phyloP scores from a whole-genome alignment of 2,329 filamentous ascomycete species.

The Talaromyces rugulosus region DNA sequence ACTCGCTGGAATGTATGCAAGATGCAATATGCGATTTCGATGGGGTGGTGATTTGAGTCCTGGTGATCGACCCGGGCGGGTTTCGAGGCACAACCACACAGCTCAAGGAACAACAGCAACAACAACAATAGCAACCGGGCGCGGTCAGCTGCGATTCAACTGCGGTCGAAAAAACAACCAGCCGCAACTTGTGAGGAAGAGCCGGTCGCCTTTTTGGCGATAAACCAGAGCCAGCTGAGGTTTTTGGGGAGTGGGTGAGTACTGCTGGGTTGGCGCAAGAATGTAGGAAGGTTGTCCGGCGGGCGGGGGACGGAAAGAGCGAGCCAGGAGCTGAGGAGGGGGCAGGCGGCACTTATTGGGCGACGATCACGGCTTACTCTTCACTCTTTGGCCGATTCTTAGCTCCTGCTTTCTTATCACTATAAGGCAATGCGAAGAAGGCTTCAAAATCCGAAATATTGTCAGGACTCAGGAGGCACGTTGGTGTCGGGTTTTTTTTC shows the following conservation, averaged over 20 bases:
- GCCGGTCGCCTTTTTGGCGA: neutral
- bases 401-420: neutral
- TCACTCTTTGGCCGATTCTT: too few species aligned
- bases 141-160: neutral
- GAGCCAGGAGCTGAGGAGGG: neutral
- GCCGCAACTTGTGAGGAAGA: neutral
- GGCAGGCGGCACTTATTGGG: neutral
- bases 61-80: neutral
- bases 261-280: neutral
- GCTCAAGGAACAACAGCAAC: neutral
- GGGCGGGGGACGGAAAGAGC: neutral
- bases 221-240: slow-evolving; percentile 8
- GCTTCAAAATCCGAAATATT: neutral
- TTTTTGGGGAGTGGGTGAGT: neutral
- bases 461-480: neutral
- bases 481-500: neutral
- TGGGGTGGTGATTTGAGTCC: neutral
- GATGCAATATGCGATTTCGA: neutral
- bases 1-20: slow-evolving; percentile 8
- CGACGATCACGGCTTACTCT: neutral
- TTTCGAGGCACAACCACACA: neutral
- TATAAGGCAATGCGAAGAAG: neutral
- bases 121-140: neutral
- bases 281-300: neutral
- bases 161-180: neutral